Evolutionary conservation across 768 basidiomycete species (phyloP).

Genomic region (Termitomyces sp.): DNA sequence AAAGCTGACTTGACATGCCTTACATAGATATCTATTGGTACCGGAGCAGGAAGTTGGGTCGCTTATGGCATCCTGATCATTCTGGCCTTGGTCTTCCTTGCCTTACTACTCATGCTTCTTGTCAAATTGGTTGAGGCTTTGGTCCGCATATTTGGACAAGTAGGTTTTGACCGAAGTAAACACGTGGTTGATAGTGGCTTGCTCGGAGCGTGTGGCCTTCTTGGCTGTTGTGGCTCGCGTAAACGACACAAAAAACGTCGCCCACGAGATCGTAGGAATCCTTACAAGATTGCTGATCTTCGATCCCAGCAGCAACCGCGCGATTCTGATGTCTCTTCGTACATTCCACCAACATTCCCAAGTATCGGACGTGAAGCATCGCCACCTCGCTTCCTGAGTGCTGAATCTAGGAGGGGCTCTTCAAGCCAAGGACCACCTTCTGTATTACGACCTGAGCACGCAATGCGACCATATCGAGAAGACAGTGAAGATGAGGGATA

Average conservation of each 20-base stretch:
- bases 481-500: slow-evolving; percentile 81
- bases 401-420: slow-evolving; percentile 45
- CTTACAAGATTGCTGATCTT: slow-evolving; percentile 19
- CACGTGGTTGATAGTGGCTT: slow-evolving; percentile 84
- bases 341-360: slow-evolving; percentile 40
- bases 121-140: slow-evolving; percentile 83
- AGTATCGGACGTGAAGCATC: slow-evolving; percentile 27
- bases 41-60: slow-evolving; percentile 86
- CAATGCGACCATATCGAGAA: slow-evolving; percentile 69
- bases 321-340: slow-evolving; percentile 49
- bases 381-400: slow-evolving; percentile 32
- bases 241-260: slow-evolving; percentile 31
- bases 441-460: slow-evolving; percentile 78
- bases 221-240: slow-evolving; percentile 62
- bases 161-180: slow-evolving; percentile 82
- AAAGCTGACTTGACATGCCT: slow-evolving; percentile 12
- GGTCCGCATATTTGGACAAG: slow-evolving; percentile 71
- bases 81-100: slow-evolving; percentile 75
- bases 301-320: slow-evolving; percentile 20
- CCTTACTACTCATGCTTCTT: slow-evolving; percentile 77
- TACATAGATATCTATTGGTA: slow-evolving; percentile 76
- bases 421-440: slow-evolving; percentile 60
- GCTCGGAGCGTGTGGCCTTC: slow-evolving; percentile 74
- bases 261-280: slow-evolving; percentile 14
- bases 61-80: slow-evolving; percentile 90